These are phyloP conservation scores for Penicillium paxilli DNA, from an alignment of 495 filamentous ascomycete species.

Conservation along the genomic window DNA sequence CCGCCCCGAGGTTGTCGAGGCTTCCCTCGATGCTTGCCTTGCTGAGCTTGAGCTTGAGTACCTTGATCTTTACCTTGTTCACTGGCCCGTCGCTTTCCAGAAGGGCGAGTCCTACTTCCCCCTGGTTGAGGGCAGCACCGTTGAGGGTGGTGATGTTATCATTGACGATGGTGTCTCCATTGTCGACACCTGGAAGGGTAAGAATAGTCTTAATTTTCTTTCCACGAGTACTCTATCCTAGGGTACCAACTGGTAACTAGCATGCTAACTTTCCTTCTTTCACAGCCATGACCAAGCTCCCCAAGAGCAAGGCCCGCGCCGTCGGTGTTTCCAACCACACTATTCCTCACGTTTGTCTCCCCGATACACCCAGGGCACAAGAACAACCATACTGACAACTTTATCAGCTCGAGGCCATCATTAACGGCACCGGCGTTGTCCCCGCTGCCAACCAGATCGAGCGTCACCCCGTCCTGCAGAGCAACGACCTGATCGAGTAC, in stretches of 20 bases:
- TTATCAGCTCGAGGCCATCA: slow-evolving; percentile 48
- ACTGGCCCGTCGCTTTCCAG: slow-evolving; percentile 53
- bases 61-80: slow-evolving; percentile 54
- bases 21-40: slow-evolving; percentile 46
- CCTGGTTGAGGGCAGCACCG: slow-evolving; percentile 32
- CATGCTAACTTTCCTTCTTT: neutral
- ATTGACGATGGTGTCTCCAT: slow-evolving; percentile 51
- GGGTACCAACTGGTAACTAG: neutral
- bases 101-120: slow-evolving; percentile 46
- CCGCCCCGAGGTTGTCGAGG: slow-evolving; percentile 46
- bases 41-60: slow-evolving; percentile 50
- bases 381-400: slow-evolving; percentile 1
- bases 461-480: slow-evolving; percentile 50
- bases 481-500: slow-evolving; percentile 44
- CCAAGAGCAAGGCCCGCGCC: slow-evolving; percentile 50
- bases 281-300: slow-evolving; percentile 50
- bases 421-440: slow-evolving; percentile 47
- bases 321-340: slow-evolving; percentile 54
- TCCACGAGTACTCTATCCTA: too few relatives aligned
- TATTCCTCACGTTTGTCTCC: slow-evolving; percentile 39
- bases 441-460: slow-evolving; percentile 54
- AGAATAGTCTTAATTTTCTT: neutral
- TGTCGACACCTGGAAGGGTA: slow-evolving; percentile 52
- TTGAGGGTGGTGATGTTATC: slow-evolving; percentile 39
- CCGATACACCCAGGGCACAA: neutral